Base-by-base conservation (phyloP, 1,284 basidiomycete species). In the Sporisorium scitamineum region DNA sequence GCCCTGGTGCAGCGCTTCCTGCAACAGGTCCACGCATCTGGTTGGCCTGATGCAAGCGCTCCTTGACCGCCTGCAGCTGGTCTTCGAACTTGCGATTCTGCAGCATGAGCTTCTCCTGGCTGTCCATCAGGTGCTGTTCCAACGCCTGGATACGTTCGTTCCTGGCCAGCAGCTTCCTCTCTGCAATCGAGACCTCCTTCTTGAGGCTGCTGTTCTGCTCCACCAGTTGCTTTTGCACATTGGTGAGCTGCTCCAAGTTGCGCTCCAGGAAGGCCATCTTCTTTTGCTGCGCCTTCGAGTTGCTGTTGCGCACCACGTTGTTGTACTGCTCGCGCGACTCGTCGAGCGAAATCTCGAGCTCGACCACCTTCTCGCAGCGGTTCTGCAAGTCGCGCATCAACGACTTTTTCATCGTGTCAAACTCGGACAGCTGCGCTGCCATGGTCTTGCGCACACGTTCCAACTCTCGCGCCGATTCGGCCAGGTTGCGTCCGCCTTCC, bases 271-370 rank as follows among this genome's bases (percentile, higher is more conserved):
- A 96, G 31, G 94, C 94, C 93, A 99, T 97, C 90, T 98, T 98
- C 90, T 96, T 95, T 88, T 97, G 95, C 85, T 99, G 97, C 5
- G 95, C 93, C 86, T 97, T 95, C 86, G 93, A 94, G 86, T 98
- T 97, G 88, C 95, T 96, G 84, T 95, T 96, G 72, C 95, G 92
- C 78, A 98, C 94, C 59, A 99, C 94, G 81, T 97, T 96, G 88
- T 95, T 96, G 88, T 99, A 99, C 86, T 99, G 95, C 87, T 99
- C 97, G 86, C 94, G 94, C 86, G 97, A 94, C 86, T 99, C 97
- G 85, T 99, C 97, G 44, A 99, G 88, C 85, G 98, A 96, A 80
- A 99, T 98, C 87, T 99, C 97, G 53, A 99, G 91, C 87, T 99
- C 97, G 65, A 99, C 96, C 47, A 99, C 95, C 91, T 99, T 99